A percentile compares a stretch with the other conserved stretches of the same genome.
Evolutionary conservation across 768 basidiomycete species (phyloP).

Genomic region (Rhizopogon salebrosus): DNA sequence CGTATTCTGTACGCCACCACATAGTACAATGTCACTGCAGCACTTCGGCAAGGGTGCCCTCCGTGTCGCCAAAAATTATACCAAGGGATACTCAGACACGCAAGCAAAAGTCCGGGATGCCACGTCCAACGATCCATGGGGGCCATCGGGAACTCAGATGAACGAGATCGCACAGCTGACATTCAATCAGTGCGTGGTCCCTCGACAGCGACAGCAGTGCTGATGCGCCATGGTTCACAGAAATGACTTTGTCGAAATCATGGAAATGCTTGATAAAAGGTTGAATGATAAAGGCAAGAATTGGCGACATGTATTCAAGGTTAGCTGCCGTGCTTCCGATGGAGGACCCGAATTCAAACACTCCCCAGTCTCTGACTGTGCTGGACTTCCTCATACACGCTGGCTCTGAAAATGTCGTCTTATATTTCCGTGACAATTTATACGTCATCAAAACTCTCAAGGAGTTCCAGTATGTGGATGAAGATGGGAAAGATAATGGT

Average conservation of each 20-base stretch:
- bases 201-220: too few species aligned
- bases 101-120: conserved; percentile 96
- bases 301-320: conserved; percentile 99
- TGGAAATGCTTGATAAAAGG: conserved; percentile 99
- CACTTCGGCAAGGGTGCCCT: conserved; percentile 81
- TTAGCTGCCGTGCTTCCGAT: conserved; percentile 21
- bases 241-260: conserved; percentile 96
- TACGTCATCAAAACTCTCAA: conserved; percentile 98
- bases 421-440: conserved; percentile 96
- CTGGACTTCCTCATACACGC: conserved; percentile 95
- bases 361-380: conserved; percentile 67
- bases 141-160: conserved; percentile 96
- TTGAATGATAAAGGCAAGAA: conserved; percentile 99
- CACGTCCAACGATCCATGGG: conserved; percentile 97
- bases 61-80: conserved; percentile 91
- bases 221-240: conserved; percentile 27
- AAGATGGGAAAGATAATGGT: conserved; percentile 93
- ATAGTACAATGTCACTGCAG: conserved; percentile 48
- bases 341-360: not conserved
- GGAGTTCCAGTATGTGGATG: conserved; percentile 96
- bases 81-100: conserved; percentile 90
- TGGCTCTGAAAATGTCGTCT: conserved; percentile 96
- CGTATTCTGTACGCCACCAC: too few species aligned
- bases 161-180: conserved; percentile 97
- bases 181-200: conserved; percentile 79